Conservation (phyloP, 225 moss, liverwort and hornwort genomes). For the Anthoceros angustus region DNA sequence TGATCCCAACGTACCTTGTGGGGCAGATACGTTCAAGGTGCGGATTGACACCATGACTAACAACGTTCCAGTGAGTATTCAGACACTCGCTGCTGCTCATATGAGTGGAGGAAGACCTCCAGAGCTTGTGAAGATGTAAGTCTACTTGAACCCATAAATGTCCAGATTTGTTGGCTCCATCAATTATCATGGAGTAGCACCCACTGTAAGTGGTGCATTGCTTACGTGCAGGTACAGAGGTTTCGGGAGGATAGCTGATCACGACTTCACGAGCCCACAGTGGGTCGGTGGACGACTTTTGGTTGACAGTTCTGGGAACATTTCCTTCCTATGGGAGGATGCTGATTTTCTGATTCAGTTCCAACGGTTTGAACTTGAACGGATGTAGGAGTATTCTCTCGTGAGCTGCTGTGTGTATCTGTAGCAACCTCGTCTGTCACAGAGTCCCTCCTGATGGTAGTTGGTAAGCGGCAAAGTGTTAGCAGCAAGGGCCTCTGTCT, state of each 20-base stretch:
- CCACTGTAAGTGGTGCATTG: no score
- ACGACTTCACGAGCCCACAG: conserved; percentile 12
- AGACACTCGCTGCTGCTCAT: background rate
- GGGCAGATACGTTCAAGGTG: conserved; percentile 16
- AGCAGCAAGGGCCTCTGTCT: no score
- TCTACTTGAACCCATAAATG: background rate
- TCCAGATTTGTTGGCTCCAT: no score
- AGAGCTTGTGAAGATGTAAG: conserved; percentile 4
- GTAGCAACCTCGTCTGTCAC: no score
- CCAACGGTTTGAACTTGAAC: conserved; percentile 18
- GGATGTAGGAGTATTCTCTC: background rate
- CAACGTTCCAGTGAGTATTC: background rate
- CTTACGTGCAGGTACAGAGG: conserved; percentile 14
- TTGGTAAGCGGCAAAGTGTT: no score
- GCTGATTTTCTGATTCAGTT: conserved; percentile 9
- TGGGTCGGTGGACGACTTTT: conserved; percentile 20
- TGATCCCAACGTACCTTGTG: conserved; percentile 22
- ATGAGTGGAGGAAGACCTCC: background rate
- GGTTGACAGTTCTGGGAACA: conserved; percentile 9
- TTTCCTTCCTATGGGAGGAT: conserved; percentile 17
- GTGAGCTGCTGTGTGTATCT: background rate
- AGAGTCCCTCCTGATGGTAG: no score
- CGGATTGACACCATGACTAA: background rate
- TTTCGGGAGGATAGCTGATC: conserved; percentile 16
- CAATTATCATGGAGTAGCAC: no score